Base-by-base conservation (phyloP, 2,329 filamentous ascomycete species). In the Talaromyces sp. region DNA sequence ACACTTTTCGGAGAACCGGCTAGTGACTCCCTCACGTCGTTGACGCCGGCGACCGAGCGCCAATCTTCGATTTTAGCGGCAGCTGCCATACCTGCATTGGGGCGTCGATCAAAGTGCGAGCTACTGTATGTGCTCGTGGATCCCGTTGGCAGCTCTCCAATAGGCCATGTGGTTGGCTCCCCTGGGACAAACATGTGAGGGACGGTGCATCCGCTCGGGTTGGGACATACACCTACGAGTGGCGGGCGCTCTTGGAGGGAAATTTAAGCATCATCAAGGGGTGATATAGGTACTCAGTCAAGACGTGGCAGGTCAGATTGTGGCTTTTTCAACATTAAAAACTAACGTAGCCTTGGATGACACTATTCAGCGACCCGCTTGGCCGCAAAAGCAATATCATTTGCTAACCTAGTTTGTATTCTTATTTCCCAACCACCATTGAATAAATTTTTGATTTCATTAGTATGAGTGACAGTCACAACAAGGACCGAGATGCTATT, bases 1-100 rank as follows among this genome's bases (percentile, higher is more conserved):
- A 41, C 22, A 35, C 9, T 35, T n/a, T 43, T 5, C 20, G 13
- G 22, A n/a, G 37, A 30, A 44, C 35, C 36, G 32, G 24, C 39
- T 49, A 53, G 46, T 29, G 33, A 24, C 20, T 47, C 56, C 55
- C 56, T 58, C 56, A 56, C 56, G 45, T 58, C 55, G 10, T 16
- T 27, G 37, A 8, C 32, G 11, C 35, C 19, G 35, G 32, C 14
- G 30, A 35, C 17, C 30, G 41, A 37, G 20, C 36, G 13, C 45
- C 24, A 19, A 13, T 35, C 37, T 43, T 47, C 39, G 14, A 39
- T 17, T 16, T 43, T 32, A 19, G 19, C 47, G 36, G 40, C 36
- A 41, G 42, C 33, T 49, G 47, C 52, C 49, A 56, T 50, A 50
- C 42, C 39, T 47, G 37, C 36, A 33, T 46, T 44, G 24, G 7